phyloP scores from a whole-genome alignment of 192 early-diverging fungal genomes.

The Chytriomyces sp. region DNA sequence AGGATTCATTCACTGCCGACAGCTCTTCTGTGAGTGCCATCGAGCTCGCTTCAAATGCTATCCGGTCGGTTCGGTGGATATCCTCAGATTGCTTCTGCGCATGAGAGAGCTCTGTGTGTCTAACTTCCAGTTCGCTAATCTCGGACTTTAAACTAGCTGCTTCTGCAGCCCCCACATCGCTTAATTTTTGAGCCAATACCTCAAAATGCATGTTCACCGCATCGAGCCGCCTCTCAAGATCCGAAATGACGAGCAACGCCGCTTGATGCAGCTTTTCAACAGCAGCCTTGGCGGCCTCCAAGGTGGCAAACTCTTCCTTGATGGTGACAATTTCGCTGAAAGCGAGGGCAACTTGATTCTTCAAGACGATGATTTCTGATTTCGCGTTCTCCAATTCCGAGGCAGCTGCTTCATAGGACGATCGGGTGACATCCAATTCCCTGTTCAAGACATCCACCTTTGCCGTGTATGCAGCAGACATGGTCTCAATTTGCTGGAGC shows the following conservation, averaged over 20 bases:
- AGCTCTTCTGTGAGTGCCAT: not conserved
- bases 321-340: not conserved
- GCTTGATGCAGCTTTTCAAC: not conserved
- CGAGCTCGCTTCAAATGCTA: not conserved
- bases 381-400: not conserved
- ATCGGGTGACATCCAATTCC: not conserved
- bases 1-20: not conserved
- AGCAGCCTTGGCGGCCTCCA: not conserved
- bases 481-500: not conserved
- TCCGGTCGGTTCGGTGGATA: not conserved
- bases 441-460: constrained; percentile 3
- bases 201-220: constrained; percentile 13
- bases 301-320: not conserved
- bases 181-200: not conserved
- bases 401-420: not conserved
- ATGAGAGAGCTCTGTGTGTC: not conserved
- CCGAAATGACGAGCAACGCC: not conserved
- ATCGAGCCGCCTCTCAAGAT: constrained; percentile 9
- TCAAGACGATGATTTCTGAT: not conserved
- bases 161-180: not conserved
- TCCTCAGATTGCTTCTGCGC: not conserved
- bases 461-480: not conserved
- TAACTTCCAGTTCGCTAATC: not conserved
- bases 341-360: not conserved
- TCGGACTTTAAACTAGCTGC: not conserved